These are phyloP conservation scores for Basidiobolus heterosporus DNA, from an alignment of 371 early-diverging fungal genomes.

Conservation along the genomic window DNA sequence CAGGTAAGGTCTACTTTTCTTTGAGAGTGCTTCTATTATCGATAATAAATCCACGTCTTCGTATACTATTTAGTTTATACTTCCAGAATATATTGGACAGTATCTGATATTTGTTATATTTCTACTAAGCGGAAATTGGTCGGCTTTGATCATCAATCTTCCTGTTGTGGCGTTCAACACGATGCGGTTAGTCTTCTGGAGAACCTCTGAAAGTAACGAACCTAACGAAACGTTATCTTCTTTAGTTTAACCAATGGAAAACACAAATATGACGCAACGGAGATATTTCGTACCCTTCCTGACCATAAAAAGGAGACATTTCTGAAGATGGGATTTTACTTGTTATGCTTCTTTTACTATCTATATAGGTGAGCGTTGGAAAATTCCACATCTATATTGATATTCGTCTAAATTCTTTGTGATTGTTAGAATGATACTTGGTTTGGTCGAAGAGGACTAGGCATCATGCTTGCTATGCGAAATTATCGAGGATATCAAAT, in stretches of 20 bases:
- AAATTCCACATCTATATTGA: no score
- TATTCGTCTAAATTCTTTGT: no score
- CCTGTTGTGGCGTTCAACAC: slow-evolving; percentile 71
- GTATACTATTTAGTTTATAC: slow-evolving; percentile 78
- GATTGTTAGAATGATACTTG: no score
- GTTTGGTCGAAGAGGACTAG: no score
- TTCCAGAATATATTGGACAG: slow-evolving; percentile 81
- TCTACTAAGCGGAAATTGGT: slow-evolving; percentile 71
- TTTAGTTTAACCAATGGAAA: slow-evolving; percentile 53
- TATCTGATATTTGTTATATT: slow-evolving; percentile 64
- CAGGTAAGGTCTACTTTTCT: no score
- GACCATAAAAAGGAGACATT: slow-evolving; percentile 87
- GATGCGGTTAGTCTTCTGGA: neutral
- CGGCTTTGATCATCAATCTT: slow-evolving; percentile 66
- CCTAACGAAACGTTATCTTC: neutral
- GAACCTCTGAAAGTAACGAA: neutral
- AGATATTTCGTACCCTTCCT: slow-evolving; percentile 82
- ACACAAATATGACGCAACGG: slow-evolving; percentile 91
- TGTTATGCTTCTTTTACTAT: slow-evolving; percentile 84
- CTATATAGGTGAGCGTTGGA: slow-evolving; percentile 34
- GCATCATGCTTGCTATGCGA: no score
- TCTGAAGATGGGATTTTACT: slow-evolving; percentile 85
- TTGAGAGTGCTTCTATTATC: no score
- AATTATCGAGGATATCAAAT: no score
- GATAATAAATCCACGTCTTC: no score